phyloP scores from a whole-genome alignment of 257 asterid species.

The Nicotiana attenuata region DNA sequence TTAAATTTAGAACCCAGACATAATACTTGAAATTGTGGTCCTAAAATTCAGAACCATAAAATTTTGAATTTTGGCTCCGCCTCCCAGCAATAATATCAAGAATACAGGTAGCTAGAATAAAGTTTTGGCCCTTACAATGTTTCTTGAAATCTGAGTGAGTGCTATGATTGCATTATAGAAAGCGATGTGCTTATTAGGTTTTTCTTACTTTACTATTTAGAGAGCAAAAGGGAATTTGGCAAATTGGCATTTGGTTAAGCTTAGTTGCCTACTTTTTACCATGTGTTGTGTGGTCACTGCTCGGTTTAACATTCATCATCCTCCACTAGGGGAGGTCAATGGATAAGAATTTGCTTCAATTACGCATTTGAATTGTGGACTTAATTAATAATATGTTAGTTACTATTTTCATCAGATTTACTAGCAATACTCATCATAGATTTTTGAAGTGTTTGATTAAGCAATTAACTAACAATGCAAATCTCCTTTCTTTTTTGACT shows the following conservation, averaged over 20 bases:
- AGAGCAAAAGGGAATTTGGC: too few species aligned
- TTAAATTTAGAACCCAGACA: rapidly evolving
- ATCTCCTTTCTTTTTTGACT: too few species aligned
- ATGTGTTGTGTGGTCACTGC: background rate
- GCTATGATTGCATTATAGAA: background rate
- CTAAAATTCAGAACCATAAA: too few species aligned
- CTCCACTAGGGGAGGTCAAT: background rate
- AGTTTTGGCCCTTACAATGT: background rate
- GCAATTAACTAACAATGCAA: too few species aligned
- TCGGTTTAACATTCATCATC: background rate
- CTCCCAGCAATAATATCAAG: background rate
- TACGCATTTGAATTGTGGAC: background rate
- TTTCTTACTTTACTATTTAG: background rate
- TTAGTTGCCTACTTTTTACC: background rate
- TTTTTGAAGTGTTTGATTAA: too few species aligned
- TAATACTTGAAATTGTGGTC: too few species aligned
- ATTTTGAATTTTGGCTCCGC: rapidly evolving
- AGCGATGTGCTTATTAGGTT: background rate
- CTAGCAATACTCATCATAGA: too few species aligned
- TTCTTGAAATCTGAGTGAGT: background rate
- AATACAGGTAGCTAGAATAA: background rate
- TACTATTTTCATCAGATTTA: too few species aligned
- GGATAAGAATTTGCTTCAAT: background rate
- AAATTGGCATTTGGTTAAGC: background rate
- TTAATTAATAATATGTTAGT: too few species aligned